Percentiles rank a stretch among this genome's conserved stretches.
Evolutionary conservation across 2,329 filamentous ascomycete genomes (phyloP).

Genomic region (Magnaporthales sp.): DNA sequence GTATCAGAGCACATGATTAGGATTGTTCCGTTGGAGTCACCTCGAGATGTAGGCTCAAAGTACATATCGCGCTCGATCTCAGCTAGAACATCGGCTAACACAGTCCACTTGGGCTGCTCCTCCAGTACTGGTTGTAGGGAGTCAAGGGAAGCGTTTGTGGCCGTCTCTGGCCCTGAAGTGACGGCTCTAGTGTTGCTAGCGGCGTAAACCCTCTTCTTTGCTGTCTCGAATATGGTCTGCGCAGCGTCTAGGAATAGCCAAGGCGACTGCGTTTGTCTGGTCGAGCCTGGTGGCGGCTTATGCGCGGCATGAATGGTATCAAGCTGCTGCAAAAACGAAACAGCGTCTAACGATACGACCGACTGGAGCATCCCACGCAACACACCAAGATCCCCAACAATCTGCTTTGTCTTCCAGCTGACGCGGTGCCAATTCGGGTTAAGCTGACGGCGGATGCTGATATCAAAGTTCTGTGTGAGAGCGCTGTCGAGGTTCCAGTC

Average conservation of each 20-base stretch:
- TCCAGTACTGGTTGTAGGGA: slow-evolving; percentile 76
- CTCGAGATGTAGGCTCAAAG: slow-evolving; percentile 66
- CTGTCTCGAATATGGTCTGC: slow-evolving; percentile 86
- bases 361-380: slow-evolving; percentile 75
- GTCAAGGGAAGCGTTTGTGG: slow-evolving; percentile 35
- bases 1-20: slow-evolving; percentile 93
- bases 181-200: slow-evolving; percentile 43
- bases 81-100: slow-evolving; percentile 81
- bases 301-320: slow-evolving; percentile 91
- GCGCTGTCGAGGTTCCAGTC: slow-evolving; percentile 96
- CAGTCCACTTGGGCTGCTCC: slow-evolving; percentile 87
- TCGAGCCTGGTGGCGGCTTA: slow-evolving; percentile 79
- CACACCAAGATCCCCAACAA: slow-evolving; percentile 80
- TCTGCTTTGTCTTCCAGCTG: slow-evolving; percentile 90
- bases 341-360: slow-evolving; percentile 78
- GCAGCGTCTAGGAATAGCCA: slow-evolving; percentile 96
- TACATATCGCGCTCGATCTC: slow-evolving; percentile 91
- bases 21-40: slow-evolving; percentile 85
- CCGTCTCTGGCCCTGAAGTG: background rate
- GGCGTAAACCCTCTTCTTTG: slow-evolving; percentile 79
- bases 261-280: slow-evolving; percentile 79
- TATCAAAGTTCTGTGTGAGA: slow-evolving; percentile 84
- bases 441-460: slow-evolving; percentile 77
- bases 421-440: slow-evolving; percentile 97
- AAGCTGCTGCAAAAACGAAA: slow-evolving; percentile 85